Percentiles rank a stretch among this genome's conserved stretches.
Conservation (phyloP, 1,284 basidiomycete species). For the Prillingera fragicola region DNA sequence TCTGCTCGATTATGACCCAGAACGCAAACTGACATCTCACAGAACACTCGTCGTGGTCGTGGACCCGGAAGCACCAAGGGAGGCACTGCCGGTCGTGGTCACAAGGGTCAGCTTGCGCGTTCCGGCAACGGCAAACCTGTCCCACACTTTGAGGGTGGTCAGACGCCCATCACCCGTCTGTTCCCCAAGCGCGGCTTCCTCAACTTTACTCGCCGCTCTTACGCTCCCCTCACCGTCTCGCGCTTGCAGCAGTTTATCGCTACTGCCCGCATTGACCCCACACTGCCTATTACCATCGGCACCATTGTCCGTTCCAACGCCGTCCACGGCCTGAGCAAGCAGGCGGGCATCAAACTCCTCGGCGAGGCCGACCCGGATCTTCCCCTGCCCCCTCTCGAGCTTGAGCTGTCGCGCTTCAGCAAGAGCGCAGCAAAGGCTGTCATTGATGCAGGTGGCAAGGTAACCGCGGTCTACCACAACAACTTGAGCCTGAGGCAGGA, state of each 20-base stretch:
- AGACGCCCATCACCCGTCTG: slow-evolving; percentile 84
- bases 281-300: slow-evolving; percentile 79
- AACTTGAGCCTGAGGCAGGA: slow-evolving; percentile 73
- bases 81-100: slow-evolving; percentile 84
- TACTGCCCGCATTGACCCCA: slow-evolving; percentile 69
- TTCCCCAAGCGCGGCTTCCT: slow-evolving; percentile 93
- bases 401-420: slow-evolving; percentile 79
- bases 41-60: slow-evolving; percentile 92
- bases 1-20: background rate
- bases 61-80: slow-evolving; percentile 87
- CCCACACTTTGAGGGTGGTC: slow-evolving; percentile 88
- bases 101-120: slow-evolving; percentile 93
- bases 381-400: slow-evolving; percentile 61
- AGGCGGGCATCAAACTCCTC: slow-evolving; percentile 76
- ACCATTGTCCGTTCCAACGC: slow-evolving; percentile 80
- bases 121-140: slow-evolving; percentile 82
- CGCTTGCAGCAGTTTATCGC: slow-evolving; percentile 88
- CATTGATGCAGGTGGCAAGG: slow-evolving; percentile 71
- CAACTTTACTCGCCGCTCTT: slow-evolving; percentile 70
- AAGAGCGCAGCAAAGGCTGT: slow-evolving; percentile 79
- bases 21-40: slow-evolving; percentile 4
- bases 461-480: slow-evolving; percentile 92
- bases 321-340: slow-evolving; percentile 74
- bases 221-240: slow-evolving; percentile 79
- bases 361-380: slow-evolving; percentile 59